phyloP scores from a whole-genome alignment of 2,329 filamentous ascomycete genomes.

The Monosporascus ibericus region DNA sequence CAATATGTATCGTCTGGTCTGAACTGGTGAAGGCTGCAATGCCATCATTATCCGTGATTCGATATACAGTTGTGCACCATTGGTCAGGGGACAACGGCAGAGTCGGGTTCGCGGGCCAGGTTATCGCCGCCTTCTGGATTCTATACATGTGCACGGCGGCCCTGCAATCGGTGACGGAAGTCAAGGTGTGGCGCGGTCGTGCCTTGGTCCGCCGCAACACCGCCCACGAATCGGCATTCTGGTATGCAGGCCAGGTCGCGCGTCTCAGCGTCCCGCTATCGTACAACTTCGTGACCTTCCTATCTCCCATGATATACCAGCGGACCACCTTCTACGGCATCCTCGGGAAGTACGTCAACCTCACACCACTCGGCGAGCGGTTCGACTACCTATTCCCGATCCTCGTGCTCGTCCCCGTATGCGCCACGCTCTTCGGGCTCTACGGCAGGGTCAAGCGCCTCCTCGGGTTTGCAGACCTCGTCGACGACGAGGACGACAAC shows the following conservation, averaged over 20 bases:
- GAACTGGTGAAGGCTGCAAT: conserved; percentile 82
- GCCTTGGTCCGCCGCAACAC: conserved; percentile 88
- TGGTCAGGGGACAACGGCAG: conserved; percentile 64
- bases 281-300: conserved; percentile 94
- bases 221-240: conserved; percentile 87
- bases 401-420: conserved; percentile 78
- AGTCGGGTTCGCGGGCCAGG: conserved; percentile 80
- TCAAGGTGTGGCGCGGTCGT: conserved; percentile 95
- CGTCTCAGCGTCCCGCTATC: conserved; percentile 86
- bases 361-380: conserved; percentile 74
- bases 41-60: conserved; percentile 66
- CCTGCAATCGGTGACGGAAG: conserved; percentile 79
- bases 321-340: conserved; percentile 84
- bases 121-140: conserved; percentile 82
- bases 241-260: conserved; percentile 91
- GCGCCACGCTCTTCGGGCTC: conserved; percentile 80
- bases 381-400: conserved; percentile 88
- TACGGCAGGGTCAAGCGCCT: conserved; percentile 75
- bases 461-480: conserved; percentile 68
- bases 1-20: conserved; percentile 83
- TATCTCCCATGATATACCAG: conserved; percentile 65
- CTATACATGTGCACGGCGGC: conserved; percentile 94
- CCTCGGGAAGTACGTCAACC: conserved; percentile 73
- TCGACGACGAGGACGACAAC: conserved; percentile 68
- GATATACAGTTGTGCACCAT: conserved; percentile 66